These are phyloP conservation scores for Xylaria sp. DNA, from an alignment of 2,329 filamentous ascomycete species.

Conservation along the genomic window DNA sequence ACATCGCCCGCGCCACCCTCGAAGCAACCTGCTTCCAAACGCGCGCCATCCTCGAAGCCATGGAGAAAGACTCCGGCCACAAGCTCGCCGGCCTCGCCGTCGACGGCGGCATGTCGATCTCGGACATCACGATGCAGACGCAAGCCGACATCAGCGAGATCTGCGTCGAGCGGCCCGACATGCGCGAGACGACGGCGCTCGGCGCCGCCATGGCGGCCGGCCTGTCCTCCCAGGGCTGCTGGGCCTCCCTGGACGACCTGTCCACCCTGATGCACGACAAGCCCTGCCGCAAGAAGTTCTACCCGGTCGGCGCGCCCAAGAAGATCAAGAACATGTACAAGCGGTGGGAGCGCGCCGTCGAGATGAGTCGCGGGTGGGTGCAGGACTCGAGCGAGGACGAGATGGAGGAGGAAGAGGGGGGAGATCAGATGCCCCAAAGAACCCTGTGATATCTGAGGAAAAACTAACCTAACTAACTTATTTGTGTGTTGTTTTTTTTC, in stretches of 20 bases:
- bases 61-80: slow-evolving; percentile 80
- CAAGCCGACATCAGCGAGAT: slow-evolving; percentile 83
- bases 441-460: not conserved
- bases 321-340: slow-evolving; percentile 41
- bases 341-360: slow-evolving; percentile 53
- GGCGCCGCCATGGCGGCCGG: slow-evolving; percentile 86
- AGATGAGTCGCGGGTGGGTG: slow-evolving; percentile 55
- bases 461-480: not conserved
- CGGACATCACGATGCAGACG: slow-evolving; percentile 84
- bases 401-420: not conserved
- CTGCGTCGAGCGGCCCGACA: slow-evolving; percentile 74
- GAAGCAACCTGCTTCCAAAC: slow-evolving; percentile 92
- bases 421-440: not conserved
- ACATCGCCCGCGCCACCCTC: slow-evolving; percentile 82
- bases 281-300: slow-evolving; percentile 63
- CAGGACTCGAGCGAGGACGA: slow-evolving; percentile 30
- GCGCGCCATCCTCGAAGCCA: slow-evolving; percentile 84
- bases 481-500: not conserved
- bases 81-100: slow-evolving; percentile 71
- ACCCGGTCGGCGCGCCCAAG: slow-evolving; percentile 53
- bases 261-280: slow-evolving; percentile 61
- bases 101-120: slow-evolving; percentile 86
- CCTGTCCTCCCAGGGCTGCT: slow-evolving; percentile 68
- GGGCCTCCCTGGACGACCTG: slow-evolving; percentile 69
- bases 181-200: slow-evolving; percentile 86